Percentiles rank a stretch among this genome's conserved stretches.
Evolutionary conservation across 2,329 filamentous ascomycete genomes (phyloP).

Genomic region (Aspergillus piperis): DNA sequence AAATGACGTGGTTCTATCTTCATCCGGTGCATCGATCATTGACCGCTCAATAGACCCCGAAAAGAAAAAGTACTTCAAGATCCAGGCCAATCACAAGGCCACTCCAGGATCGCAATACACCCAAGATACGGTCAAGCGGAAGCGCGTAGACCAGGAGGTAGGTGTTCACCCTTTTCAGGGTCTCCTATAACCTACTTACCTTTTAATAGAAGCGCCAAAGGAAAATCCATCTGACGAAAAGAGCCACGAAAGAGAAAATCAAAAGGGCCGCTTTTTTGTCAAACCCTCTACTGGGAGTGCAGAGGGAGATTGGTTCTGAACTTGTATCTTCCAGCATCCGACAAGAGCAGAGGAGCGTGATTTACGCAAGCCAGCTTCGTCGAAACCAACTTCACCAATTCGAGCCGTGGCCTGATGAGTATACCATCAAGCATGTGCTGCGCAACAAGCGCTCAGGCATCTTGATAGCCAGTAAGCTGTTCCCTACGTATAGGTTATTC

Average conservation of each 20-base stretch:
- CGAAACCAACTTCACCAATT: constrained; percentile 35
- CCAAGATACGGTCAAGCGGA: constrained; percentile 59
- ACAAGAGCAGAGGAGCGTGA: constrained; percentile 30
- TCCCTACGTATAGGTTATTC: too few relatives aligned
- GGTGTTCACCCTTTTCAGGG: background rate
- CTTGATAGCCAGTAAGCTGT: constrained; percentile 38
- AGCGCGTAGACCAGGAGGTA: constrained; percentile 50
- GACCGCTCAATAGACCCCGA: constrained; percentile 39
- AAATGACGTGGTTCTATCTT: constrained; percentile 6
- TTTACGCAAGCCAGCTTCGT: constrained; percentile 36
- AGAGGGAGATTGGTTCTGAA: constrained; percentile 33
- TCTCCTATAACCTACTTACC: constrained; percentile 9
- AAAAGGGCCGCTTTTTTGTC: constrained; percentile 30
- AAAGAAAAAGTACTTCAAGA: constrained; percentile 69
- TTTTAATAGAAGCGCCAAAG: constrained; percentile 32
- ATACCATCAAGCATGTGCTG: constrained; percentile 34
- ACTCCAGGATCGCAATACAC: constrained; percentile 57
- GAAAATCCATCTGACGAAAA: constrained; percentile 26
- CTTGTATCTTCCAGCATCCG: constrained; percentile 20
- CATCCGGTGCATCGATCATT: constrained; percentile 3
- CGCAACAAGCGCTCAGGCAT: constrained; percentile 39
- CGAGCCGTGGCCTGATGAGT: constrained; percentile 29
- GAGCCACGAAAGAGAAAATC: constrained; percentile 37
- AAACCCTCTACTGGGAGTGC: constrained; percentile 32
- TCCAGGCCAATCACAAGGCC: constrained; percentile 57